Conservation (phyloP, 1,284 basidiomycete genomes). For the Trichosporon sp. region DNA sequence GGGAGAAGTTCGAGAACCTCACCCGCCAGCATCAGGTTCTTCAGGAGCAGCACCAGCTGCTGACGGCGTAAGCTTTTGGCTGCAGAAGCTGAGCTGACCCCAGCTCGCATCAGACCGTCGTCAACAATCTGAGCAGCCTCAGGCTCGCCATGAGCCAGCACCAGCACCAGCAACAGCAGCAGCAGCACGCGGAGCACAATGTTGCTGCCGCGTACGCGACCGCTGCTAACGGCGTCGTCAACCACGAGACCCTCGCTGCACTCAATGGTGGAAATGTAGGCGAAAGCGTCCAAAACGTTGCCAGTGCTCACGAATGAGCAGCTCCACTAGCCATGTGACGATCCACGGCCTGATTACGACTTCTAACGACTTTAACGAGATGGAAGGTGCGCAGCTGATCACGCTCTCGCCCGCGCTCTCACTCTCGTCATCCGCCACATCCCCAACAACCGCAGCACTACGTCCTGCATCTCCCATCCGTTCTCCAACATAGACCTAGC, state of each 20-base stretch:
- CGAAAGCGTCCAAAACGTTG: background rate
- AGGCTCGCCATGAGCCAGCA: slow-evolving; percentile 5
- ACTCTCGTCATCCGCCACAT: background rate
- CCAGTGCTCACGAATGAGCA: background rate
- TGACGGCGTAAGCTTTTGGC: background rate
- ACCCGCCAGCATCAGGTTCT: slow-evolving; percentile 6
- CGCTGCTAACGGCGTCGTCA: slow-evolving; percentile 1
- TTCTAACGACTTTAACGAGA: slow-evolving; percentile 4
- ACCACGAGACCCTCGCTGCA: background rate
- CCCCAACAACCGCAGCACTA: too few relatives aligned
- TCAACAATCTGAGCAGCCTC: slow-evolving; percentile 8
- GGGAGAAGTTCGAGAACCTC: slow-evolving; percentile 29
- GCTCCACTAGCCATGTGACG: background rate
- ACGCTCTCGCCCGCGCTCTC: background rate
- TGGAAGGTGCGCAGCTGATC: background rate
- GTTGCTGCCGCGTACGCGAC: background rate
- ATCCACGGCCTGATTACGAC: background rate
- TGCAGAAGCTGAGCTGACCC: background rate
- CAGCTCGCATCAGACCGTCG: background rate
- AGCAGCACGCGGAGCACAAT: background rate
- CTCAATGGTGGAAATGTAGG: slow-evolving; percentile 6
- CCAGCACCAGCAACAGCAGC: slow-evolving; percentile 2
- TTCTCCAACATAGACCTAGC: background rate
- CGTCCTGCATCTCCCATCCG: too few relatives aligned
- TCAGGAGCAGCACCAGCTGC: background rate